Base-by-base conservation (phyloP, 1,139 yeast genomes). In the Sugiyamaella xylanicola region DNA sequence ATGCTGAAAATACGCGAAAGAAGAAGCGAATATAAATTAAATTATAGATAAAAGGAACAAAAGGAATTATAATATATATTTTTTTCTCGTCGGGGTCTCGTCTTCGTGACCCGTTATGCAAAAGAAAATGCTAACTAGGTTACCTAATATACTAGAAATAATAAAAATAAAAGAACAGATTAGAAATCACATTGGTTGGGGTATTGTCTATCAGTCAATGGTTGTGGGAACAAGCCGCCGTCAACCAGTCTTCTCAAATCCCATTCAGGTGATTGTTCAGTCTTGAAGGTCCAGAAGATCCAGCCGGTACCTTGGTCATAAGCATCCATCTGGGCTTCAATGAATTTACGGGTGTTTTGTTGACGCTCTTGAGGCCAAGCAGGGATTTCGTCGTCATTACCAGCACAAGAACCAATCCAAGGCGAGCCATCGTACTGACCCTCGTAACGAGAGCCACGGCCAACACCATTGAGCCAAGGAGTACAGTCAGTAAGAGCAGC, bases 401-500 rank as follows among this genome's bases (percentile, higher is more conserved):
- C 76, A 13, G 73, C 80, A 73, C 97, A 90, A 2, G 85, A 74
- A 20, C 92, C 96, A 57, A 84, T 74, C 65, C 75, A 77, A 27
- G 77, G 72, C 29, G 81, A 73, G 59, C 67, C 66, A 47, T 70
- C 68, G 35, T 73, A 87, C 50, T 86, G 76, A 22, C 90, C 95
- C 52, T 88, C 91, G 74, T 80, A 91, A 66, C 98, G 83, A 22
- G 97, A 85, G 52, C 97, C 97, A 55, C 84, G 77, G 48, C 90
- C 89, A 42, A 89, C 95, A 65, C 98, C 98, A 66, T 93, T 93
- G 59, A 93, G 76, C 96, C 96, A 88, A 59, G 78, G 78, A 20
- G 95, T 84, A 77, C 99, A 93, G 73, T 93, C 98, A 11, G 97
- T 90, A 63, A 92, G 77, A 1, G 98, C 97, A 17, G 95, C 97